A percentile compares a stretch with the other conserved stretches of the same genome.
phyloP scores from a whole-genome alignment of 139 green algal species.

The Chlorella sp. region DNA sequence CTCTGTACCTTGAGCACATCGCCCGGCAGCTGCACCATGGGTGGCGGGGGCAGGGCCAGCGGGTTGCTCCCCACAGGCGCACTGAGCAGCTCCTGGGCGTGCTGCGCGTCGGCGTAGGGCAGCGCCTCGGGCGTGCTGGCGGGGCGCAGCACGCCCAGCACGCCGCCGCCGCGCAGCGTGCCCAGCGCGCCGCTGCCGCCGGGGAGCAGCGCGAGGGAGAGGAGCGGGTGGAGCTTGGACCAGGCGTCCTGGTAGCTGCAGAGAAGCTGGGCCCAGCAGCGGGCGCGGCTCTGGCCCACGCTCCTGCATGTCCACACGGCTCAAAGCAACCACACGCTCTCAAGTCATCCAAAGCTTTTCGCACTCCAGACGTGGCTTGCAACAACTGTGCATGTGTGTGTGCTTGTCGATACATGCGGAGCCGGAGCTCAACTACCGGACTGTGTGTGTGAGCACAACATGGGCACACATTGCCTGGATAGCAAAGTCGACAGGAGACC shows the following conservation, averaged over 20 bases:
- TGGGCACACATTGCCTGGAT: too few relatives aligned
- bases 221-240: slow-evolving; percentile 18
- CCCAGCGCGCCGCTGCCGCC: background rate
- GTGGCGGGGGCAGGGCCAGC: too few relatives aligned
- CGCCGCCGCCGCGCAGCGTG: slow-evolving; percentile 20
- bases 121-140: slow-evolving; percentile 24
- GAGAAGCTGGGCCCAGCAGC: slow-evolving; percentile 18
- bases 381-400: too few relatives aligned
- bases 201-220: slow-evolving; percentile 10
- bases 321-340: too few relatives aligned
- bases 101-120: background rate
- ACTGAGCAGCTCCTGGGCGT: background rate
- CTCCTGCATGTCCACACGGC: too few relatives aligned
- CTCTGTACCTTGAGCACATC: background rate
- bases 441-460: too few relatives aligned
- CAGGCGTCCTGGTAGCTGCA: slow-evolving; percentile 27
- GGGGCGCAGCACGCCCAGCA: slow-evolving; percentile 26
- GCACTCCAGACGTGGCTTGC: too few relatives aligned
- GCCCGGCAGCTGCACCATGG: background rate
- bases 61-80: background rate
- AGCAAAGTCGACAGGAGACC: too few relatives aligned
- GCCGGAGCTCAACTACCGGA: too few relatives aligned
- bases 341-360: too few relatives aligned
- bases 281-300: background rate
- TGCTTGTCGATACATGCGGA: too few relatives aligned